phyloP scores from a whole-genome alignment of 441 rosid species.

The Eugenia klotzschiana region DNA sequence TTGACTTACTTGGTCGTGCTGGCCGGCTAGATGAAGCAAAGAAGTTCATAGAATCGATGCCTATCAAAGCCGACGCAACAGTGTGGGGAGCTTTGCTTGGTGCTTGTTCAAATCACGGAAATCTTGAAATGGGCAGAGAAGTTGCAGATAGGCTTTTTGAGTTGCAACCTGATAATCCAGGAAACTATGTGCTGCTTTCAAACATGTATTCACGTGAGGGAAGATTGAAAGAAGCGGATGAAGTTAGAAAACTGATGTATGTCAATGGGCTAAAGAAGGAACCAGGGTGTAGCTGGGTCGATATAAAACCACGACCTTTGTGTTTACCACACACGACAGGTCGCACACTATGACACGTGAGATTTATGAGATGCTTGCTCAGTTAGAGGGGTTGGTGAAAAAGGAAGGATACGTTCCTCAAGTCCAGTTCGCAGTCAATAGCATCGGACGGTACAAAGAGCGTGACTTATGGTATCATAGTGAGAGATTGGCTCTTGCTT shows the following conservation, averaged over 20 bases:
- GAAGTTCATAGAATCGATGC: conserved; percentile 20
- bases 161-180: conserved; percentile 32
- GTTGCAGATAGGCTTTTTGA: conserved; percentile 22
- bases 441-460: conserved; percentile 2
- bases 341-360: conserved; percentile 15
- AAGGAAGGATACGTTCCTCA: conserved; percentile 13
- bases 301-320: conserved; percentile 11
- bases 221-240: conserved; percentile 23
- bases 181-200: conserved; percentile 25
- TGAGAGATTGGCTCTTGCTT: conserved; percentile 21
- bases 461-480: conserved; percentile 22
- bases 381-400: conserved; percentile 12
- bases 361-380: conserved; percentile 16
- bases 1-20: conserved; percentile 27
- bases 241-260: conserved; percentile 27
- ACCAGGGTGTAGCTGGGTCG: conserved; percentile 28
- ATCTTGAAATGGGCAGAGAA: conserved; percentile 24
- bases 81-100: conserved; percentile 30
- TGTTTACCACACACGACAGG: conserved; percentile 20
- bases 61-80: conserved; percentile 15
- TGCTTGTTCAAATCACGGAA: conserved; percentile 17
- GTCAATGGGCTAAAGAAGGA: conserved; percentile 18
- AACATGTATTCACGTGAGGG: conserved; percentile 19
- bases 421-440: conserved; percentile 7
- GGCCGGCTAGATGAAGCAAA: conserved; percentile 23